Evolutionary conservation across 75 land plant species (phyloP).

Genomic region (Selaginella moellendorffii): DNA sequence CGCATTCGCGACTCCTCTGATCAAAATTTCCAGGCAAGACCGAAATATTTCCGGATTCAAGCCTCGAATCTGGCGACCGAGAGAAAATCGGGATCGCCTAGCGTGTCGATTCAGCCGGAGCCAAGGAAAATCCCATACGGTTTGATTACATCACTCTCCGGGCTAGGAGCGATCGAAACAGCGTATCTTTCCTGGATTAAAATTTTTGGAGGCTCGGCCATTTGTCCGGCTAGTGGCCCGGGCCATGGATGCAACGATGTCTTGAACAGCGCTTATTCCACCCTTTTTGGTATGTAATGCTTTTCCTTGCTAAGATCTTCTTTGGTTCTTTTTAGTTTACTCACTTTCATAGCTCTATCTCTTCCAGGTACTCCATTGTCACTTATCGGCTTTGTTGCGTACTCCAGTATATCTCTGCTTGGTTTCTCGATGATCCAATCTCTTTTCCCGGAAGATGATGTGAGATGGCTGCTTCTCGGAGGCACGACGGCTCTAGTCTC

Average conservation of each 20-base stretch:
- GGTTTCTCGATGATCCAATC: constrained; percentile 34
- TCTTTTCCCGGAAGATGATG: constrained; percentile 21
- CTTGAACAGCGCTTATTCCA: constrained; percentile 67
- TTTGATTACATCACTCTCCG: constrained; percentile 48
- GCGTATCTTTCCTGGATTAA: constrained; percentile 60
- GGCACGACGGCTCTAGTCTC: constrained; percentile 67
- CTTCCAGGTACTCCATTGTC: constrained; percentile 80
- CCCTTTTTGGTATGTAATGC: constrained; percentile 45
- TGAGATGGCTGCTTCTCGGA: constrained; percentile 43
- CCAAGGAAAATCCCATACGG: constrained; percentile 23
- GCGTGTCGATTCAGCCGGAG: background rate
- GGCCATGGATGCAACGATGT: constrained; percentile 52
- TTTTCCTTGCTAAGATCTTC: background rate
- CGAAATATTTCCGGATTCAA: background rate
- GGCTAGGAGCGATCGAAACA: constrained; percentile 58
- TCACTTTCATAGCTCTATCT: background rate
- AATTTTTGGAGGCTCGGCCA: constrained; percentile 29
- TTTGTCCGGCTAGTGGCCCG: constrained; percentile 68
- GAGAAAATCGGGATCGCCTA: background rate
- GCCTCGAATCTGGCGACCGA: background rate
- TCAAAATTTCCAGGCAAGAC: background rate
- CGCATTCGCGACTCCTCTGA: too few relatives aligned
- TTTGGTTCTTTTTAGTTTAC: background rate
- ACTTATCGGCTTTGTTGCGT: constrained; percentile 57
- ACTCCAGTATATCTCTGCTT: constrained; percentile 57